Evolutionary conservation across 108 stramenopile species (phyloP), one percentile per base, ranked within the genome.

Genomic region (Nannochloropsis gaditana): DNA sequence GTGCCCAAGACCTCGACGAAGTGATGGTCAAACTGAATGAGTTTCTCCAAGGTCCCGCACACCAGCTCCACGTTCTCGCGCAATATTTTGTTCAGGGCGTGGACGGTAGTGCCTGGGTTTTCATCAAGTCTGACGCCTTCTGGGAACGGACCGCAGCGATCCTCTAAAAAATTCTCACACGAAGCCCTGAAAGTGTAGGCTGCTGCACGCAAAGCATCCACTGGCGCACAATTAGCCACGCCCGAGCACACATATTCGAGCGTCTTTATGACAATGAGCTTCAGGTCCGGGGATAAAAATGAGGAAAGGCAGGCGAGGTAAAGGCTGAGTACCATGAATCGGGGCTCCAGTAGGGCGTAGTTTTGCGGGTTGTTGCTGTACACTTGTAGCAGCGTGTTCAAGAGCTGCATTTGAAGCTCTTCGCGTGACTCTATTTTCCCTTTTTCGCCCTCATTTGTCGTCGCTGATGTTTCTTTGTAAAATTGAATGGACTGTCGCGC

Each of bases 311-410:
- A 91, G 50, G 94, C 88, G 21, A 97, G 84, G 82, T 93, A 96
- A 45, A 94, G 91, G 1, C 94, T 93, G 15, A 97, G 90, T 80
- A 93, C 91, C 88, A 93, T 88, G 84, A 93, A 92, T 82, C 90
- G 86, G 5, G 92, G 93, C 91, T 97, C 96, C 43, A 97, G 91
- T 45, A 93, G 84, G 42, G 92, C 92, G 87, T 95, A 97, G 81
- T 96, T 97, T 44, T 90, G 87, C 80, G 95, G 90, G 83, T 97
- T 95, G 82, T 95, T 94, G 19, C 95, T 96, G 86, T 95, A 97
- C 43, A 97, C 83, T 47, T 95, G 95, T 47, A 97, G 91, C 10
- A 92, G 93, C 6, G 93, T 90, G 83, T 94, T 92, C 79, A 95
- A 90, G 31, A 96, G 91, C 87, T 95, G 80, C 41, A 84, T 45